Percentiles rank a stretch among this genome's conserved stretches.
These are phyloP conservation scores for Mesostigma viride DNA, from an alignment of 139 green algal genomes.

Conservation along the genomic window DNA sequence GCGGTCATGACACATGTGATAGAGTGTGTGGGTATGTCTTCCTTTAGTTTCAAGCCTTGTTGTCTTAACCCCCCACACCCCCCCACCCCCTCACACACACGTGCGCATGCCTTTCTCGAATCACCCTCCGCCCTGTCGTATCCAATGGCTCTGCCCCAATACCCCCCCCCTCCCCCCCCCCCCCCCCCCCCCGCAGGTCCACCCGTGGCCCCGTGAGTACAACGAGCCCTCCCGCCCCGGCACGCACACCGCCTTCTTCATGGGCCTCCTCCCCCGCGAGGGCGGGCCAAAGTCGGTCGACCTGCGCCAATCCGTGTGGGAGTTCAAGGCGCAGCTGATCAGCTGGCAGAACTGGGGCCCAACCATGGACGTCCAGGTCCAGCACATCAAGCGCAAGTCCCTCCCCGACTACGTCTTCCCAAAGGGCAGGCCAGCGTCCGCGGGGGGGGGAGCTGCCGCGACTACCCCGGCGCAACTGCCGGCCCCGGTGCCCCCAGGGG, in stretches of 20 bases:
- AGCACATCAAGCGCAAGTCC: slow-evolving; percentile 43
- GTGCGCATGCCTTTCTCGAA: background rate
- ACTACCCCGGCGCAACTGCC: no score
- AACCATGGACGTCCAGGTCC: slow-evolving; percentile 61
- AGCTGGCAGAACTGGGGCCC: slow-evolving; percentile 28
- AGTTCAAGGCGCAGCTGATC: slow-evolving; percentile 48
- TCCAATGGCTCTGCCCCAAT: slow-evolving; percentile 49
- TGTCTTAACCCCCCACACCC: background rate
- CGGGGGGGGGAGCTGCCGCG: no score
- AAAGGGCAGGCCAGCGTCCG: no score
- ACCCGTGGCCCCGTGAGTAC: slow-evolving; percentile 54
- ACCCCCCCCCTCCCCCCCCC: no score
- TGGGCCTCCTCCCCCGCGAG: slow-evolving; percentile 54
- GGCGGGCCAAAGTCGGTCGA: slow-evolving; percentile 34
- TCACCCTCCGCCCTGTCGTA: background rate
- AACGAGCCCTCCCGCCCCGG: slow-evolving; percentile 4
- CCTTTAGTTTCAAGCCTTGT: no score
- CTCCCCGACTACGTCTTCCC: slow-evolving; percentile 40
- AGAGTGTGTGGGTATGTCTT: no score
- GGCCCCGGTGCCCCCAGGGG: no score
- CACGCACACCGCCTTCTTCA: slow-evolving; percentile 44
- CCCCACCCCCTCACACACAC: background rate
- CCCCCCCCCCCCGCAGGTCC: slow-evolving; percentile 35
- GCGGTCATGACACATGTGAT: no score
- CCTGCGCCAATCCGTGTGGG: slow-evolving; percentile 54